A percentile compares a stretch with the other conserved stretches of the same genome.
phyloP scores from a whole-genome alignment of 1,284 basidiomycete genomes.

The Melampsora larici-populina region DNA sequence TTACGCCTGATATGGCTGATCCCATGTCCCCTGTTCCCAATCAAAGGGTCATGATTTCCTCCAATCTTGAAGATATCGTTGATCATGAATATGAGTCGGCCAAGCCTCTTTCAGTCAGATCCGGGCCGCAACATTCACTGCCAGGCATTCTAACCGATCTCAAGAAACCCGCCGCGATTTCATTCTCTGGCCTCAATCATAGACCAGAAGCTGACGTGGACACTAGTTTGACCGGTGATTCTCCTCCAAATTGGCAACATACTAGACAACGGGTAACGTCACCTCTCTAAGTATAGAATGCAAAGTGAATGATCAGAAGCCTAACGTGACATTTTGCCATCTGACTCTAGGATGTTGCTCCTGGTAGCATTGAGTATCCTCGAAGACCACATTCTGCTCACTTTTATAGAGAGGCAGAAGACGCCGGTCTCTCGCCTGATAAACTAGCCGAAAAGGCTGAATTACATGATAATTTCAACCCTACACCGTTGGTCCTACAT shows the following conservation, averaged over 20 bases:
- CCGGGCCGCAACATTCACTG: neutral
- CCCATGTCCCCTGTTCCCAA: neutral
- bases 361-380: neutral
- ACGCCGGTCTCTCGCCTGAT: too few species aligned
- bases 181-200: neutral
- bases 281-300: too few species aligned
- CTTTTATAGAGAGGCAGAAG: neutral
- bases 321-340: too few species aligned
- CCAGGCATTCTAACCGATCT: neutral
- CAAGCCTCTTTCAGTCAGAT: neutral
- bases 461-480: neutral
- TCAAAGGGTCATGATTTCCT: neutral
- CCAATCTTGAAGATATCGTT: neutral
- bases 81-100: neutral
- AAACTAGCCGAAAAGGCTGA: neutral
- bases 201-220: neutral
- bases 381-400: neutral
- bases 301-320: too few species aligned
- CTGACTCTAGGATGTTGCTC: neutral
- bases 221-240: neutral
- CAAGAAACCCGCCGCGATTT: neutral
- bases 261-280: neutral
- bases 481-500: neutral
- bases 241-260: neutral
- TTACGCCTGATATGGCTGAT: neutral